These are phyloP conservation scores for Chalaropsis ovoidea DNA, from an alignment of 2,329 filamentous ascomycete genomes.

Conservation along the genomic window DNA sequence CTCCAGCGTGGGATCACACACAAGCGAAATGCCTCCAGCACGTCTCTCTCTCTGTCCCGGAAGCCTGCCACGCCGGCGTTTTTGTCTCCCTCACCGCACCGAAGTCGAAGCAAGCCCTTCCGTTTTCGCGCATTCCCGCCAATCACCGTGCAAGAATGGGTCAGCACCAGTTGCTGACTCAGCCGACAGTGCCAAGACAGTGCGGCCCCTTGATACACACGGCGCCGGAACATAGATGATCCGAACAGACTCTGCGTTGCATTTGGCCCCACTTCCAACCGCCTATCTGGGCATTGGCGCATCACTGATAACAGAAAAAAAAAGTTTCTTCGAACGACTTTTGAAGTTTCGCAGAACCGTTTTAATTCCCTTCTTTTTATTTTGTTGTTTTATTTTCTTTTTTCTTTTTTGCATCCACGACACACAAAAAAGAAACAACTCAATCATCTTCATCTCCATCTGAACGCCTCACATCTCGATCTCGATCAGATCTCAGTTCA, in stretches of 20 bases:
- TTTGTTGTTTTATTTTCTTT: constrained; percentile 22
- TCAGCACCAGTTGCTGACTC: constrained; percentile 9
- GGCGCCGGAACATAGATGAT: constrained; percentile 16
- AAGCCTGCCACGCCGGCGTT: too few relatives aligned
- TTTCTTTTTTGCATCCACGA: constrained; percentile 23
- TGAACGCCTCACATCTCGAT: not conserved
- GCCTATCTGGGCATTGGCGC: constrained; percentile 23
- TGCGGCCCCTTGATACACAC: not conserved
- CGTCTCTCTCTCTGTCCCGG: too few relatives aligned
- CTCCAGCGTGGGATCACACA: too few relatives aligned
- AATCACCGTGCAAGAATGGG: constrained; percentile 15
- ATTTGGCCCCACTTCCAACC: constrained; percentile 24
- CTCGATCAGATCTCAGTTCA: constrained; percentile 3
- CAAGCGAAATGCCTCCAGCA: too few relatives aligned
- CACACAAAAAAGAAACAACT: not conserved
- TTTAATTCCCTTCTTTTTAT: constrained; percentile 15
- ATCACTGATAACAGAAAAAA: constrained; percentile 26
- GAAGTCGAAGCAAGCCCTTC: too few relatives aligned
- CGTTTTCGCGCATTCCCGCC: not conserved
- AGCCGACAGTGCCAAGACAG: constrained; percentile 1
- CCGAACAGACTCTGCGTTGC: constrained; percentile 18
- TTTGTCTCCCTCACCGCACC: too few relatives aligned
- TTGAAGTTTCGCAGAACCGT: not conserved
- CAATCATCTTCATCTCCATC: not conserved
- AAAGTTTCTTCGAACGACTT: constrained; percentile 21